Percentiles rank a stretch among this genome's conserved stretches.
Evolutionary conservation across 345 rosid species (phyloP).

Genomic region (Pistacia vera): DNA sequence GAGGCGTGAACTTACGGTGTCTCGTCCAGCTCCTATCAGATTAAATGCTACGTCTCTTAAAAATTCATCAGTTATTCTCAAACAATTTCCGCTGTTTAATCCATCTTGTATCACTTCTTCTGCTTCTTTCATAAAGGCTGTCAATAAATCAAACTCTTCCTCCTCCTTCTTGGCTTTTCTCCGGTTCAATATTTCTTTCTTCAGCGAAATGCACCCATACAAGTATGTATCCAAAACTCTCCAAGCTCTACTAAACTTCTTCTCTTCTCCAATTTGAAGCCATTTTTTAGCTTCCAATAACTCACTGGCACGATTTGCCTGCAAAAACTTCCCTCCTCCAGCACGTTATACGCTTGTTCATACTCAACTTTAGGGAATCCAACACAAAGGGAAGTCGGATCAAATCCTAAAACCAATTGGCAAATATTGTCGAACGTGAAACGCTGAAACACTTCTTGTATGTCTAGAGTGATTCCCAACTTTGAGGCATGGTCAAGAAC

Average conservation of each 20-base stretch:
- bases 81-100: too few species aligned
- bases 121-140: constrained; percentile 20
- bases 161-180: constrained; percentile 6
- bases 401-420: constrained; percentile 22
- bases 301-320: constrained; percentile 14
- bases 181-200: not conserved
- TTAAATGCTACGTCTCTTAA: constrained; percentile 30
- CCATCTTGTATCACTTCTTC: not conserved
- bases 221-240: constrained; percentile 15
- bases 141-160: constrained; percentile 25
- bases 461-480: constrained; percentile 8
- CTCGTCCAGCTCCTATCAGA: constrained; percentile 44
- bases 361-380: constrained; percentile 19
- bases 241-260: constrained; percentile 16
- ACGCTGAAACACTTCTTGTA: constrained; percentile 35
- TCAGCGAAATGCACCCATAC: constrained; percentile 17
- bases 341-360: constrained; percentile 18
- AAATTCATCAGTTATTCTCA: constrained; percentile 17
- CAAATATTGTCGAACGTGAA: constrained; percentile 33
- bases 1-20: constrained; percentile 36
- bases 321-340: constrained; percentile 19
- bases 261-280: constrained; percentile 34
- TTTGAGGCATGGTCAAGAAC: constrained; percentile 12
- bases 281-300: constrained; percentile 29
- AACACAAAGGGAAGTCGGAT: constrained; percentile 25